Base-by-base conservation (phyloP, 805 yeast species). In the Monosporozyma unispora region DNA sequence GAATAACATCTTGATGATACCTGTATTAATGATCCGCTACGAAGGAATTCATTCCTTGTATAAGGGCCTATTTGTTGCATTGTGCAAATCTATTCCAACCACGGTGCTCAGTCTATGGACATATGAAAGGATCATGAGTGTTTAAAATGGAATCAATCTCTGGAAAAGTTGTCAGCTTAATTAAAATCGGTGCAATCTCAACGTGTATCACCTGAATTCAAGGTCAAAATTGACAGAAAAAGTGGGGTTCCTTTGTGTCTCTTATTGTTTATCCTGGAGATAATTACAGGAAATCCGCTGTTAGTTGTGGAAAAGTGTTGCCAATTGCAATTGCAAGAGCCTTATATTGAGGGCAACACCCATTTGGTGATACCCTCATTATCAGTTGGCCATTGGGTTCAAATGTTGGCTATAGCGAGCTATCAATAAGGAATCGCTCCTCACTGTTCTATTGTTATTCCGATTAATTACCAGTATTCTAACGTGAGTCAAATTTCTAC, bases 21-120 rank as follows among this genome's bases (percentile, higher is more conserved):
- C 31, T 6, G 7, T 41, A 8, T 16, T 25, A 12, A 41, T 41
- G 44, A 25, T 41, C 14, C 16, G 12, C 23, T 10, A 41, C 21
- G 44, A 41, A n/a, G 44, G 96, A 0, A 1, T 76, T 0, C 57
- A 64, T 8, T 93, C 95, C 0, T 69, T 88, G 11, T 89, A 89
- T 65, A 78, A 80, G 48, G 96, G 96, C 0, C 75, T 82, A 50
- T 67, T 78, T 0, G 79, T 88, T 0, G 82, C 95, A 5, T 54
- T 89, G 3, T 50, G 84, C 46, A 89, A 89, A 62, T 78, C 87
- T 12, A 93, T 91, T 0, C 97, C 97, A 0, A 79, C 87, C 1
- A 74, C 71, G 42, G 87, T 87, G 0, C 64, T 84, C 4, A 77
- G 88, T 0, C 70, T 85, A 49, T 80, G 79, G 70, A 70, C 79